These are phyloP conservation scores for Colletotrichum spinosum DNA, from an alignment of 2,329 filamentous ascomycete species.

Conservation along the genomic window DNA sequence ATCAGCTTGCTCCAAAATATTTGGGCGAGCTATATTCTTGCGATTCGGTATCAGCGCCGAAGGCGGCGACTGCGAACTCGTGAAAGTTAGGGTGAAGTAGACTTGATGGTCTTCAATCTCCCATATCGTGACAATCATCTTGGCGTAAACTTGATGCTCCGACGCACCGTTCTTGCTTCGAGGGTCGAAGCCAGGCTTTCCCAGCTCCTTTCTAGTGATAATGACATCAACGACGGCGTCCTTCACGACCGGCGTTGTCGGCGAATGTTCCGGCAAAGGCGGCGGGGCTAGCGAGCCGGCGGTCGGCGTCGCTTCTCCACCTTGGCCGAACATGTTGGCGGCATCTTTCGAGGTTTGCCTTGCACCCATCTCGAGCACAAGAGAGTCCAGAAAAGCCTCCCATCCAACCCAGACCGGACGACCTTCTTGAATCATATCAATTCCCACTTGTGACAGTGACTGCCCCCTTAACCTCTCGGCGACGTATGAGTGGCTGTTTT, in stretches of 20 bases:
- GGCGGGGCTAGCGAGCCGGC: slow-evolving; percentile 40
- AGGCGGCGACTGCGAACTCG: slow-evolving; percentile 62
- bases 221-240: slow-evolving; percentile 77
- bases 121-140: slow-evolving; percentile 84
- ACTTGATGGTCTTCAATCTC: slow-evolving; percentile 73
- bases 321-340: slow-evolving; percentile 29
- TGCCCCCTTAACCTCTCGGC: slow-evolving; percentile 73
- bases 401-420: slow-evolving; percentile 68
- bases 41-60: slow-evolving; percentile 47
- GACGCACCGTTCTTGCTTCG: slow-evolving; percentile 50
- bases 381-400: slow-evolving; percentile 68
- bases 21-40: slow-evolving; percentile 53
- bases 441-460: slow-evolving; percentile 75
- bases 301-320: slow-evolving; percentile 53
- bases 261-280: slow-evolving; percentile 36
- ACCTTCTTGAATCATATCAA: slow-evolving; percentile 79
- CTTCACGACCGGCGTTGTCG: slow-evolving; percentile 50
- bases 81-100: slow-evolving; percentile 82
- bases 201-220: slow-evolving; percentile 63
- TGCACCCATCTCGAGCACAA: slow-evolving; percentile 57
- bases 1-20: slow-evolving; percentile 59
- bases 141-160: slow-evolving; percentile 66
- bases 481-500: slow-evolving; percentile 55
- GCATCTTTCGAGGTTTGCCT: slow-evolving; percentile 37
- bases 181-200: slow-evolving; percentile 51